phyloP scores from a whole-genome alignment of 805 yeast genomes.

The Dipodascus albidus region DNA sequence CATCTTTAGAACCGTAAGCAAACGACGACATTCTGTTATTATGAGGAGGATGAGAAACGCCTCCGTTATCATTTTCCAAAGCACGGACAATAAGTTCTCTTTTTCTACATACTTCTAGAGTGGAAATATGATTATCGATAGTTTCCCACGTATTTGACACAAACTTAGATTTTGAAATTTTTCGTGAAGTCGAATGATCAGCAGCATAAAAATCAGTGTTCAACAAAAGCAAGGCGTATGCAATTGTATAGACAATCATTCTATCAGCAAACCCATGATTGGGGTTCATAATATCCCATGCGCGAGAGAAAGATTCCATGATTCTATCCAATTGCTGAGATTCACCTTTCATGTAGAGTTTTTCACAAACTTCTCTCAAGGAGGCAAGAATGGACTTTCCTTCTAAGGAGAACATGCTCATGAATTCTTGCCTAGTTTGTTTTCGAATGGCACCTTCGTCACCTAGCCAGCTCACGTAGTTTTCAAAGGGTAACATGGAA shows the following conservation, averaged over 20 bases:
- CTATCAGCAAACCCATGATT: conserved; percentile 37
- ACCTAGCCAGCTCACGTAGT: conserved; percentile 34
- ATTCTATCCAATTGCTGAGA: conserved; percentile 71
- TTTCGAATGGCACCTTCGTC: conserved; percentile 17
- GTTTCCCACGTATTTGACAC: conserved; percentile 41
- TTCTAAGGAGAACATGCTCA: conserved; percentile 32
- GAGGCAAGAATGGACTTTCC: conserved; percentile 43
- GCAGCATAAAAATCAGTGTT: conserved; percentile 68
- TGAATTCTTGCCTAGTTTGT: conserved; percentile 26
- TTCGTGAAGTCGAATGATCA: conserved; percentile 24
- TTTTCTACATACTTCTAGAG: not conserved
- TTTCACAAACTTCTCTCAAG: conserved; percentile 49
- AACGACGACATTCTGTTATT: not conserved
- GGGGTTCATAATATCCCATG: conserved; percentile 44
- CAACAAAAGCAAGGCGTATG: conserved; percentile 58
- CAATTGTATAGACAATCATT: conserved; percentile 54
- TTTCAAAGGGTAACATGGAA: conserved; percentile 26
- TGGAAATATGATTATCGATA: conserved; percentile 15
- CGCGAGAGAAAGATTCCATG: conserved; percentile 52
- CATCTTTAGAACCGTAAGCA: conserved; percentile 3
- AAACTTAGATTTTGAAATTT: conserved; percentile 33
- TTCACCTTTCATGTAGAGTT: conserved; percentile 69
- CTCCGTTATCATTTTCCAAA: not conserved
- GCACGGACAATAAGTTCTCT: not conserved
- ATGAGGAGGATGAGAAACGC: not conserved